These are phyloP conservation scores for Candida incommunis DNA, from an alignment of 805 yeast species.

Conservation along the genomic window DNA sequence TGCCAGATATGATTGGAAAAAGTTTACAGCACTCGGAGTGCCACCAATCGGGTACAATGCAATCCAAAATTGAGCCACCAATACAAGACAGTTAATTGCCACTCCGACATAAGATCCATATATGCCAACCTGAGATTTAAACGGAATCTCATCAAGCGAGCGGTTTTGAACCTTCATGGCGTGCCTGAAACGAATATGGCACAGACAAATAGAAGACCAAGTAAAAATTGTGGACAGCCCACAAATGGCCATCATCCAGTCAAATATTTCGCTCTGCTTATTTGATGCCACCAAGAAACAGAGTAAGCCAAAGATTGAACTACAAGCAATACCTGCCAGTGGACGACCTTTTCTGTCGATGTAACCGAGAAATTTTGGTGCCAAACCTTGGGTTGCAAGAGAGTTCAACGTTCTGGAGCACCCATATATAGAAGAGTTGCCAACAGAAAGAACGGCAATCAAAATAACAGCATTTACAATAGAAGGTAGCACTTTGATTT, in stretches of 20 bases:
- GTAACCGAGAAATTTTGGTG: conserved; percentile 48
- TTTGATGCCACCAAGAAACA: conserved; percentile 51
- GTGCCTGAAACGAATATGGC: conserved; percentile 54
- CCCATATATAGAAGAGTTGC: conserved; percentile 57
- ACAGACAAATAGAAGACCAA: conserved; percentile 62
- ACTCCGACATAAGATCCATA: conserved; percentile 54
- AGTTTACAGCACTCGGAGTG: conserved; percentile 23
- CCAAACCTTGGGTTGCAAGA: conserved; percentile 50
- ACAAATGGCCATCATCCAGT: conserved; percentile 65
- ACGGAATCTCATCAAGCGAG: conserved; percentile 51
- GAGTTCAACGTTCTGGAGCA: conserved; percentile 57
- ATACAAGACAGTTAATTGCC: conserved; percentile 40
- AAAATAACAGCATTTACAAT: conserved; percentile 58
- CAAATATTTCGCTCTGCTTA: conserved; percentile 37
- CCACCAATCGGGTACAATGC: conserved; percentile 56
- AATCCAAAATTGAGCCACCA: conserved; percentile 71
- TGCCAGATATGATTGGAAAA: conserved; percentile 44
- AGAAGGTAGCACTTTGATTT: conserved; percentile 52
- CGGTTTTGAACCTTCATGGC: conserved; percentile 55
- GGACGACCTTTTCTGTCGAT: conserved; percentile 75
- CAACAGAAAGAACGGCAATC: conserved; percentile 58
- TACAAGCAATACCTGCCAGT: conserved; percentile 42
- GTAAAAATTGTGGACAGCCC: conserved; percentile 67
- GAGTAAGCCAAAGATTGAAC: conserved; percentile 37
- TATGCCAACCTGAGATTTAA: conserved; percentile 52